Evolutionary conservation across 2,329 filamentous ascomycete genomes (phyloP).

Genomic region (Parastagonospora avenae): DNA sequence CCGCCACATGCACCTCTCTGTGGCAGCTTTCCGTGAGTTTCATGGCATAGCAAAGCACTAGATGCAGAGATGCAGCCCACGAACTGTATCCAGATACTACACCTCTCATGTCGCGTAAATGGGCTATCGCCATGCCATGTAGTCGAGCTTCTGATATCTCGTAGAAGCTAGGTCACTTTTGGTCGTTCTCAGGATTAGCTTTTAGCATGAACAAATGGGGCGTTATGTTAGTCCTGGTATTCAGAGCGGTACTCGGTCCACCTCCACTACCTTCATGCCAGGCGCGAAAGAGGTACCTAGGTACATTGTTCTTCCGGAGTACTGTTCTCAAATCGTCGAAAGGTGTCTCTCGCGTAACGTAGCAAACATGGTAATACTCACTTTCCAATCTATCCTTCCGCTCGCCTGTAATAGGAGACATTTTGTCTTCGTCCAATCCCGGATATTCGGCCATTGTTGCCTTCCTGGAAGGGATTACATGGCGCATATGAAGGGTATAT

Average conservation of each 20-base stretch:
- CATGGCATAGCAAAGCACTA: slow-evolving; percentile 5
- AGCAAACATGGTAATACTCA: no score
- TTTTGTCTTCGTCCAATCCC: no score
- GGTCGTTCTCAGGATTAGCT: not conserved
- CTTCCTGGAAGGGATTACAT: no score
- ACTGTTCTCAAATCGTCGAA: not conserved
- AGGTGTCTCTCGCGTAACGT: no score
- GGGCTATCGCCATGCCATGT: not conserved
- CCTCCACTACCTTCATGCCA: slow-evolving; percentile 3
- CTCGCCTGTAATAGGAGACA: no score
- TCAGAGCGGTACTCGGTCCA: slow-evolving; percentile 1
- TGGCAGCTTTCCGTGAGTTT: not conserved
- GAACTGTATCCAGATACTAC: slow-evolving; percentile 1
- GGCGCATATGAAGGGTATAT: no score
- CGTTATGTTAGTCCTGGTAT: slow-evolving; percentile 1
- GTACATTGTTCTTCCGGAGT: slow-evolving; percentile 1
- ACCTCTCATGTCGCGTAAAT: not conserved
- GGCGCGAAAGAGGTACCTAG: slow-evolving; percentile 11
- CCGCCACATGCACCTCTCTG: not conserved
- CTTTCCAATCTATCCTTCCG: no score
- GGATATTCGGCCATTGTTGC: no score
- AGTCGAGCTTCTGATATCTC: not conserved
- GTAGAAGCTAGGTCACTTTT: slow-evolving; percentile 1
- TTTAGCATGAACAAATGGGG: slow-evolving; percentile 7
- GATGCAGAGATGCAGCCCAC: slow-evolving; percentile 8